Conservation (phyloP, 73 alveolate genomes). For the Blepharisma stoltei region DNA sequence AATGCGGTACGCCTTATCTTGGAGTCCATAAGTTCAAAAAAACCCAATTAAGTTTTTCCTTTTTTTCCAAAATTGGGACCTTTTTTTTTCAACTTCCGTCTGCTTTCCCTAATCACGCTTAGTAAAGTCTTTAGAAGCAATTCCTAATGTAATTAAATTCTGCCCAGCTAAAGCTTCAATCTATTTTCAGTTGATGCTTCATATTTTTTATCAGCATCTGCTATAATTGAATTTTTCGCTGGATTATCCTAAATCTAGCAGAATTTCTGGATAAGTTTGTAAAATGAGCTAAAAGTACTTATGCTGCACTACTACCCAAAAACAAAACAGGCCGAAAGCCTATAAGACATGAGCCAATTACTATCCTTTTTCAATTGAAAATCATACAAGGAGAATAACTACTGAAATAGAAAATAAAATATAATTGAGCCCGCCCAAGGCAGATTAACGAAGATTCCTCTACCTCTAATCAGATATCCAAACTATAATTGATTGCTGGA, state of each 20-base stretch:
- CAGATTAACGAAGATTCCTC: too few species aligned
- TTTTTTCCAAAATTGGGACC: slow-evolving; percentile 52
- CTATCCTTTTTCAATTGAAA: too few species aligned
- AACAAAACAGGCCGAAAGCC: too few species aligned
- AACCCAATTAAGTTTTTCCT: slow-evolving; percentile 58
- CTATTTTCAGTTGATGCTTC: slow-evolving; percentile 35
- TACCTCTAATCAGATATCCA: too few species aligned
- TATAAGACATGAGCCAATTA: too few species aligned
- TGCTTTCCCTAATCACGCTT: slow-evolving; percentile 36
- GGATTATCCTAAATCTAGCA: slow-evolving; percentile 43
- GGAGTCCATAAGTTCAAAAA: slow-evolving; percentile 67
- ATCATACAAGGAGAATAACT: too few species aligned
- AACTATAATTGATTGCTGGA: too few species aligned
- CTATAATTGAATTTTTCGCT: slow-evolving; percentile 50
- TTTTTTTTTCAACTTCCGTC: slow-evolving; percentile 44
- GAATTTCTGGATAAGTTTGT: too few species aligned
- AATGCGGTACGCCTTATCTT: slow-evolving; percentile 61
- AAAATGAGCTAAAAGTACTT: too few species aligned
- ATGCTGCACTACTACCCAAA: too few species aligned
- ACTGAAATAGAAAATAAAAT: too few species aligned
- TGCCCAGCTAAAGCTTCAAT: slow-evolving; percentile 63
- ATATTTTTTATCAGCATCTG: slow-evolving; percentile 34
- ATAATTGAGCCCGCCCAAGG: too few species aligned
- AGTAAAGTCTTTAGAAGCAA: slow-evolving; percentile 43
- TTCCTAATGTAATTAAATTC: slow-evolving; percentile 36